Evolutionary conservation across 208 protist species (phyloP), one percentile per base, ranked within the genome.

Genomic region (Tetramitus jugosus): DNA sequence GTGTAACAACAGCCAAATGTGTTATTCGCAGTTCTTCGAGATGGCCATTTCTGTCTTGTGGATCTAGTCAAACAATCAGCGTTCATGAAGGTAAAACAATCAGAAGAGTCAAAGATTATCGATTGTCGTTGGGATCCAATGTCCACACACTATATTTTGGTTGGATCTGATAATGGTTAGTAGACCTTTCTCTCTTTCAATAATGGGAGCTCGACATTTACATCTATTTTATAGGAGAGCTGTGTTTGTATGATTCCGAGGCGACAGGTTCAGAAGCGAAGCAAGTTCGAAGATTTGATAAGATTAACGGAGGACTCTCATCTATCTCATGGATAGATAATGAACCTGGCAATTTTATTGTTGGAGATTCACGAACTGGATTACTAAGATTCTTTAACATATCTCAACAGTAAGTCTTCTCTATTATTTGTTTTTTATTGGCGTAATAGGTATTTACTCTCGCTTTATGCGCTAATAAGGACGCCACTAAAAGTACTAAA

Each of bases 41-140:
- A n/a, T n/a, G n/a, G n/a, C n/a, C n/a, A n/a, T n/a, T n/a, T n/a
- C n/a, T n/a, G n/a, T n/a, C n/a, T n/a, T n/a, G n/a, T n/a, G n/a
- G n/a, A n/a, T n/a, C n/a, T n/a, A n/a, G n/a, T n/a, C n/a, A n/a
- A n/a, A n/a, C n/a, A n/a, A n/a, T n/a, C n/a, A n/a, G n/a, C n/a
- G n/a, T n/a, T n/a, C n/a, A n/a, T n/a, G n/a, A n/a, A n/a, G n/a
- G n/a, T n/a, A n/a, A n/a, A n/a, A n/a, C n/a, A n/a, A n/a, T n/a
- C n/a, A n/a, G n/a, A n/a, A n/a, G n/a, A 71, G 26, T 49, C 43
- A 17, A 71, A 71, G 31, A 33, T 71, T 33, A 40, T 71, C 43
- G 65, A 71, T 71, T 71, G 26, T n/a, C 40, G 35, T 37, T 71
- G 65, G 65, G 65, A 71, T 71, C 39, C 65, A 20, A 35, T 71